Percentiles rank a stretch among this genome's conserved stretches.
Conservation (phyloP, 225 moss, liverwort and hornwort species). For the Physcomitrellopsis africana region DNA sequence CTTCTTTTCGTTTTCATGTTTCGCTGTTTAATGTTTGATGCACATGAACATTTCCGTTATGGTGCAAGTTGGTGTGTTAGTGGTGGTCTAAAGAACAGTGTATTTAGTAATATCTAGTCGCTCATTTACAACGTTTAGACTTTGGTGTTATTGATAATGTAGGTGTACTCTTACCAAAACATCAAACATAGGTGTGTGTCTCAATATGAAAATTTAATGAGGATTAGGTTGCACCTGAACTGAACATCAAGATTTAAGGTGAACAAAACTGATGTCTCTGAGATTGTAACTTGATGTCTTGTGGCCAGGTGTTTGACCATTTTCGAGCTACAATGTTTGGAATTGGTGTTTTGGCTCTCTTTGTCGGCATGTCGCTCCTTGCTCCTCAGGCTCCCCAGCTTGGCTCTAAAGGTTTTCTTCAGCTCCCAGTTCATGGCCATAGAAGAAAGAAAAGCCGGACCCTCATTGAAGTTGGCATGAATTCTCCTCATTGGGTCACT, state of each 20-base stretch:
- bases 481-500: slow-evolving; percentile 41
- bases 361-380: slow-evolving; percentile 94
- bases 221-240: slow-evolving; percentile 1
- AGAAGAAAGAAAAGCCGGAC: slow-evolving; percentile 58
- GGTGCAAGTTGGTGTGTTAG: background rate
- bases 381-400: slow-evolving; percentile 70
- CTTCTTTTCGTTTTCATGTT: background rate
- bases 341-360: slow-evolving; percentile 87
- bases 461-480: slow-evolving; percentile 39
- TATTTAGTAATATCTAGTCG: background rate
- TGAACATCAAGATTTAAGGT: background rate
- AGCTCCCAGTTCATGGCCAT: slow-evolving; percentile 47
- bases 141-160: slow-evolving; percentile 5
- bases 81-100: background rate
- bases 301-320: slow-evolving; percentile 81
- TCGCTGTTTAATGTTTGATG: background rate
- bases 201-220: background rate
- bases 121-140: background rate
- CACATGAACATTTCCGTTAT: background rate
- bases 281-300: background rate
- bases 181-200: background rate
- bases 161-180: background rate
- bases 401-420: slow-evolving; percentile 76
- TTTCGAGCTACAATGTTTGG: slow-evolving; percentile 90
- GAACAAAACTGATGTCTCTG: background rate